A percentile compares a stretch with the other conserved stretches of the same genome.
These are phyloP conservation scores for Stagonosporopsis cucurbitacearum DNA, from an alignment of 2,329 filamentous ascomycete genomes.

Conservation along the genomic window DNA sequence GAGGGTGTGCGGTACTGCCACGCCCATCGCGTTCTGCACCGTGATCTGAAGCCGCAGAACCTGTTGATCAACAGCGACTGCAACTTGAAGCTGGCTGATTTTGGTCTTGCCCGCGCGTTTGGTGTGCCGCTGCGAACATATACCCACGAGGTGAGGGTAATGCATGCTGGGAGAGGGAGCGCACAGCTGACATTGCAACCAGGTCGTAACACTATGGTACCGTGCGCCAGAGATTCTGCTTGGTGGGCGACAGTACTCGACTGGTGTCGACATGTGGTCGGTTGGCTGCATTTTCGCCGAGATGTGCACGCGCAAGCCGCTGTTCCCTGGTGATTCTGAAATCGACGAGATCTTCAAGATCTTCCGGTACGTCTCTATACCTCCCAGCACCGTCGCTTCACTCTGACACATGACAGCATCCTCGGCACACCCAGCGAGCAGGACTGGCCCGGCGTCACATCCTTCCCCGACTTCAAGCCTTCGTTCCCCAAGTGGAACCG, in stretches of 20 bases:
- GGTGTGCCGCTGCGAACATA: conserved; percentile 90
- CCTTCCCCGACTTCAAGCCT: conserved; percentile 90
- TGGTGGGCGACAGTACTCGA: conserved; percentile 89
- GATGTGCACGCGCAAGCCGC: conserved; percentile 92
- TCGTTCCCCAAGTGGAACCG: conserved; percentile 92
- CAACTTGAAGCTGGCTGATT: conserved; percentile 90
- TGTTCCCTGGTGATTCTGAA: conserved; percentile 91
- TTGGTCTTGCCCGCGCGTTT: conserved; percentile 86
- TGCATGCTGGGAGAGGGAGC: not conserved
- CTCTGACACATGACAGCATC: conserved; percentile 47
- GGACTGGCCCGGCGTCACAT: conserved; percentile 90
- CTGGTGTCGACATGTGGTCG: conserved; percentile 95
- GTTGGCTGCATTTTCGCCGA: conserved; percentile 94
- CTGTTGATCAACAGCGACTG: conserved; percentile 84
- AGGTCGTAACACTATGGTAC: conserved; percentile 93
- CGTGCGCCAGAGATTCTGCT: conserved; percentile 88
- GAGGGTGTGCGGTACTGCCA: conserved; percentile 88
- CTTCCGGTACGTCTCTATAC: conserved; percentile 70
- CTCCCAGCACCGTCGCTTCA: not conserved
- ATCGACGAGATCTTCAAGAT: conserved; percentile 96
- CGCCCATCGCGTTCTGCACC: conserved; percentile 83
- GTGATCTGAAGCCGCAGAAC: conserved; percentile 91
- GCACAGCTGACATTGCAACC: conserved; percentile 20
- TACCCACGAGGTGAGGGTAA: conserved; percentile 75
- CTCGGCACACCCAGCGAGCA: conserved; percentile 84